Percentiles rank a stretch among this genome's conserved stretches.
Evolutionary conservation across 371 early-diverging fungal genomes (phyloP).

Genomic region (Phascolomyces articulosus): DNA sequence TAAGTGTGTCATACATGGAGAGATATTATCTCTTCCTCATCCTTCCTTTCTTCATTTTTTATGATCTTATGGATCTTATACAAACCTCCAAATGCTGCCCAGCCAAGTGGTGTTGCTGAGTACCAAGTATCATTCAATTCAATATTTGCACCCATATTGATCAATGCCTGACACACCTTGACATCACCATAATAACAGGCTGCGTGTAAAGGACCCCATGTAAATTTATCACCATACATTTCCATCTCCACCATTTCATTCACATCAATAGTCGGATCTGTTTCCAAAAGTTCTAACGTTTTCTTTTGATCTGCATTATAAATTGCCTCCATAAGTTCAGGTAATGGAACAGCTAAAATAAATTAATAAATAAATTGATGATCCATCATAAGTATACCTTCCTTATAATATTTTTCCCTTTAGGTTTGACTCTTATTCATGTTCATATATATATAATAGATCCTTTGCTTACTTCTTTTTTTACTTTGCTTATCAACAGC

Average conservation of each 20-base stretch:
- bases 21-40: too few species aligned
- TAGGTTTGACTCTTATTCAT: background rate
- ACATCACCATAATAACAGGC: conserved; percentile 81
- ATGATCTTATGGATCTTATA: background rate
- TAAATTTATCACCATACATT: conserved; percentile 70
- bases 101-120: conserved; percentile 82
- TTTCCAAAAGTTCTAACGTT: conserved; percentile 34
- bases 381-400: background rate
- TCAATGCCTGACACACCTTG: conserved; percentile 66
- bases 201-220: conserved; percentile 90
- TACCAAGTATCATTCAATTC: conserved; percentile 89
- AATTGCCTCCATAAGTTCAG: conserved; percentile 38
- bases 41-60: too few species aligned
- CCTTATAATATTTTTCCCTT: background rate
- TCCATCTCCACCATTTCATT: conserved; percentile 60
- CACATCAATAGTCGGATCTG: conserved; percentile 44
- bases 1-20: too few species aligned
- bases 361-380: background rate
- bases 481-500: conserved; percentile 41
- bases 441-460: background rate
- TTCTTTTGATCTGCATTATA: conserved; percentile 29
- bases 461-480: conserved; percentile 8
- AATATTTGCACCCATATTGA: conserved; percentile 77
- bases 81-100: conserved; percentile 88
- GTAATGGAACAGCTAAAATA: conserved; percentile 4